A percentile compares a stretch with the other conserved stretches of the same genome.
phyloP scores from a whole-genome alignment of 225 moss, liverwort and hornwort genomes.

The Pseudoscleropodium purum region DNA sequence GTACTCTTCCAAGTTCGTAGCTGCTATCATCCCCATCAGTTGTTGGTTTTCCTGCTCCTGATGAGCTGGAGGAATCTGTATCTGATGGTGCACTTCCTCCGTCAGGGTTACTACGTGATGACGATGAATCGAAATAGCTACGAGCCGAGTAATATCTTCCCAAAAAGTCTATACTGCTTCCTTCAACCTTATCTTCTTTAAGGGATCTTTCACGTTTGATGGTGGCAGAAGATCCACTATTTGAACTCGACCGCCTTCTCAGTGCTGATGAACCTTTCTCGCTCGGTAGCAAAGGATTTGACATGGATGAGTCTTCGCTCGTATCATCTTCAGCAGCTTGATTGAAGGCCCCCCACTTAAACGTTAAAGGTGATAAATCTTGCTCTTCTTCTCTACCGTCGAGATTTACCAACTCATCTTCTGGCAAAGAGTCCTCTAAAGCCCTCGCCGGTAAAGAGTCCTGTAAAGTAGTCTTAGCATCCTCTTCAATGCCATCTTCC shows the following conservation, averaged over 20 bases:
- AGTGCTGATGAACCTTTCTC: neutral
- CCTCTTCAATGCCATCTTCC: constrained; percentile 11
- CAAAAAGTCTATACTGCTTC: neutral
- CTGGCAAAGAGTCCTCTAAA: neutral
- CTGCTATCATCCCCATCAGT: neutral
- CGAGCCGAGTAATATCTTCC: constrained; percentile 40
- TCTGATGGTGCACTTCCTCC: constrained; percentile 8
- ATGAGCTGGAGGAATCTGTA: constrained; percentile 3
- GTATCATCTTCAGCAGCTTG: constrained; percentile 12
- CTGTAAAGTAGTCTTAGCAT: constrained; percentile 3
- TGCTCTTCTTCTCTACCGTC: constrained; percentile 9
- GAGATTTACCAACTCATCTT: constrained; percentile 17
- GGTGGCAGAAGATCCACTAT: neutral
- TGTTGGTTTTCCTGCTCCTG: neutral
- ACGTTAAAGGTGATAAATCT: constrained; percentile 27
- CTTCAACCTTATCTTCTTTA: neutral
- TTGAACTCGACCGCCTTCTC: constrained; percentile 7
- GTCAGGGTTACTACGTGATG: constrained; percentile 23
- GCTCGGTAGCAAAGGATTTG: neutral
- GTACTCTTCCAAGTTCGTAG: constrained; percentile 5
- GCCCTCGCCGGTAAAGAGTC: constrained; percentile 3
- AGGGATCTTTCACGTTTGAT: constrained; percentile 8
- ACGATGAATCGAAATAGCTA: constrained; percentile 30
- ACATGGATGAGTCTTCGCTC: neutral
- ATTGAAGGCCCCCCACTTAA: constrained; percentile 31